Base-by-base conservation (phyloP, 805 yeast genomes). In the Kodamaea kakaduensis region DNA sequence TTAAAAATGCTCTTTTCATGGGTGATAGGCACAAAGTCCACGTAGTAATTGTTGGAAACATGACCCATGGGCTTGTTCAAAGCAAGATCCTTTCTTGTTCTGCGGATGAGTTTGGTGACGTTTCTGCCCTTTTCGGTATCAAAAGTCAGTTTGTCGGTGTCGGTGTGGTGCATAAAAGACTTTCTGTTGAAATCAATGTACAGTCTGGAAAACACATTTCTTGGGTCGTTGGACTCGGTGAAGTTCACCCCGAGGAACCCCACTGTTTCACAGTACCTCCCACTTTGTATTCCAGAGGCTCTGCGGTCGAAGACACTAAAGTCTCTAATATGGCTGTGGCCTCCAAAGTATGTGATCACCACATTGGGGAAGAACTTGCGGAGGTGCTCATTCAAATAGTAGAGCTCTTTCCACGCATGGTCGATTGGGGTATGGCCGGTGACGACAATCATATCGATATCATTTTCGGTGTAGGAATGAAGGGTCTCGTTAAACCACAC, bases 291-390 rank as follows among this genome's bases (percentile, higher is more conserved):
- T 0, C 81, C 96, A 0, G 84, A 77, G 16, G 89, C 73, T 32
- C 61, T 63, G 2, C 66, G 60, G 51, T 90, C 97, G 33, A 79
- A 66, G 3, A 75, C 63, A 6, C 76, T 71, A 56, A 82, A 90
- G 57, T 90, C 97, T 42, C 97, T 68, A 10, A 90, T 78, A 54
- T 90, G 97, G 18, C 94, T 79, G 59, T 90, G 97, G 1, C 97
- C 97, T 1, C 97, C 97, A 58, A 90, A 81, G 48, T 83, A 85
- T 54, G 87, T 96, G 35, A 90, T 83, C 0, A 78, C 64, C 0
- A 72, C 69, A 19, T 68, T 54, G 5, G 94, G 90, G 48, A 75
- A 83, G 17, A 58, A 61, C 17, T 53, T 40, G 41, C 97, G 72
- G 17, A 90, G 57, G 5, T 55, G 57, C 0, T 50, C 28, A 44